phyloP scores from a whole-genome alignment of 2,329 filamentous ascomycete genomes.

The Sclerotinia subarctica region DNA sequence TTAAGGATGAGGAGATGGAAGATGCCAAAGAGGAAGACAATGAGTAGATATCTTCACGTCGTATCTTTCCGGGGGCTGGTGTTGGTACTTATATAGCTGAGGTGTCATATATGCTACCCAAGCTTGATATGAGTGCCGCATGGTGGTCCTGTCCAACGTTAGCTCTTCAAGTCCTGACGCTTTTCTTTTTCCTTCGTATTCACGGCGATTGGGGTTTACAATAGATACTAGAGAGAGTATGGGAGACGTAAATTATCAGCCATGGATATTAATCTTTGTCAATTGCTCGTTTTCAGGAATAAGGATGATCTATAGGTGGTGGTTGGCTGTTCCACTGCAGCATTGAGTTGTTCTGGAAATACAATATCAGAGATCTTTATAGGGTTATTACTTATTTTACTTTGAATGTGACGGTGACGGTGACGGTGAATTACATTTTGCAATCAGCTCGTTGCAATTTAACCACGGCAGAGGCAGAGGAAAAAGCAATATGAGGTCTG shows the following conservation, averaged over 20 bases:
- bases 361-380: not conserved
- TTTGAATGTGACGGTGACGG: not conserved
- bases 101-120: not conserved
- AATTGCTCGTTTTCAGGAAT: not conserved
- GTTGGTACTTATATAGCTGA: not conserved
- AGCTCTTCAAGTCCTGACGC: not conserved
- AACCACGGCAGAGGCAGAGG: not conserved
- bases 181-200: not conserved
- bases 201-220: not conserved
- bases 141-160: constrained; percentile 9
- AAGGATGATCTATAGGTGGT: not conserved
- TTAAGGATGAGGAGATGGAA: constrained; percentile 13
- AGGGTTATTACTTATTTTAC: not conserved
- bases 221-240: not conserved
- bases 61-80: not conserved
- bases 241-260: not conserved
- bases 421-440: not conserved
- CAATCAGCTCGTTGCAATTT: not conserved
- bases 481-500: constrained; percentile 1
- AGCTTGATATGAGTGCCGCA: not conserved
- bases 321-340: not conserved
- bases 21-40: not conserved
- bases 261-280: constrained; percentile 4
- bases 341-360: not conserved
- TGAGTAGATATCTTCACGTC: not conserved